Evolutionary conservation across 371 early-diverging fungal species (phyloP), one percentile per base, ranked within the genome.

Genomic region (Mucor sp.): DNA sequence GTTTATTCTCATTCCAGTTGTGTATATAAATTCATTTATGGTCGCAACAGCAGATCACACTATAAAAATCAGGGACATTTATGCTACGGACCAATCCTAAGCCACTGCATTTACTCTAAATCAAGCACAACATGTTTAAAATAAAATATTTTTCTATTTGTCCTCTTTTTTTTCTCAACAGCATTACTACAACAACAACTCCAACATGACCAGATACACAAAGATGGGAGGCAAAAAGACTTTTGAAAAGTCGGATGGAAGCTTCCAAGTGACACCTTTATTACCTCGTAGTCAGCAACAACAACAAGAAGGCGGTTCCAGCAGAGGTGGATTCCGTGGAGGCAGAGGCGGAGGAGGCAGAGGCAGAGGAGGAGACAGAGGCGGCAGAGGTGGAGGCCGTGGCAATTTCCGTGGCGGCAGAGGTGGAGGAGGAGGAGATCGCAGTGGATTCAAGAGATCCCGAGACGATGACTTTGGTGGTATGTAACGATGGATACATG

Each of bases 181-280:
- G 0, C 1, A 35, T 6, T 35, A 35, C 37, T 6, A 35, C 11
- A 28, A 27, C 7, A 48, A 33, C 48, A 28, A 4, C 53, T 7
- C 48, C 50, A 43, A 33, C 2, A 89, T 90, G 90, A 90, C 90
- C 14, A 73, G 90, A 58, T 83, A 88, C 62, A 89, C 90, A 1
- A 88, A 88, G 53, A 71, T 90, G 66, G 27, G 30, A 56, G 79
- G 79, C 28, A 76, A 85, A 59, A 89, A 88, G 71, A 83, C 81
- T 19, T 85, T 87, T 76, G 84, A 85, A 56, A 87, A 85, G 60
- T 79, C 87, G 3, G 65, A 60, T 32, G 79, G 77, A 32, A 79
- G 79, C 5, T 87, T 89, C 67, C 65, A 74, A 0, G 88, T 85
- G 7, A 83, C 76, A 4, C 88, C 88, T 6, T 71, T 87, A 43